Evolutionary conservation across 2,329 filamentous ascomycete genomes (phyloP).

Genomic region (Setomelanomma holmii): DNA sequence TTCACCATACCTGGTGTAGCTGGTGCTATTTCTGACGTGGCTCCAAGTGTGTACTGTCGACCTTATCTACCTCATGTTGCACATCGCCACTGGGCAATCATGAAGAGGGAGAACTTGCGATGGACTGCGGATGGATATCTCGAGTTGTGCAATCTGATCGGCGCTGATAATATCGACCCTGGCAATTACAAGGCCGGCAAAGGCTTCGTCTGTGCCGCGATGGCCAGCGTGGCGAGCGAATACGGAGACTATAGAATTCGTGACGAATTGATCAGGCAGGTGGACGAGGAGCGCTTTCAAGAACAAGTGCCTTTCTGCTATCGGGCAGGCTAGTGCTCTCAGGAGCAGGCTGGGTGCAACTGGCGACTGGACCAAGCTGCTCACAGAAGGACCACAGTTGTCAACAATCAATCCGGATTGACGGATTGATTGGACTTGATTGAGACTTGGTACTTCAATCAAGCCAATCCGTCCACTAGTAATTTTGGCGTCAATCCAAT

Average conservation of each 20-base stretch:
- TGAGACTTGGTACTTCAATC: not conserved
- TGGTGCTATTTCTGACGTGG: slow-evolving; percentile 17
- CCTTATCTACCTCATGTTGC: not conserved
- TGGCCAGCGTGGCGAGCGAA: slow-evolving; percentile 7
- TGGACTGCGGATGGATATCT: slow-evolving; percentile 11
- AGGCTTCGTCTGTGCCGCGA: slow-evolving; percentile 9
- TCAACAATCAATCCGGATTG: not conserved
- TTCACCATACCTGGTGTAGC: slow-evolving; percentile 26
- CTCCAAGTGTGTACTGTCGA: slow-evolving; percentile 1
- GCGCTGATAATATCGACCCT: slow-evolving; percentile 22
- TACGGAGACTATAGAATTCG: slow-evolving; percentile 12
- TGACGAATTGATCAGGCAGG: slow-evolving; percentile 14
- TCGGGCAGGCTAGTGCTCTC: slow-evolving; percentile 5
- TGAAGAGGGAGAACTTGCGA: not conserved
- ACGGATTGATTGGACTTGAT: not conserved
- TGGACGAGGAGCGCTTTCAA: slow-evolving; percentile 21
- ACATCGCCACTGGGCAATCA: not conserved
- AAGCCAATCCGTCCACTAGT: not conserved
- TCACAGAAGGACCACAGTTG: slow-evolving; percentile 13
- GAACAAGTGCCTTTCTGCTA: slow-evolving; percentile 15
- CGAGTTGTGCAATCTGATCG: slow-evolving; percentile 17
- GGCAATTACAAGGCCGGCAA: slow-evolving; percentile 24
- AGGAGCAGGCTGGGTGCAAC: slow-evolving; percentile 7
- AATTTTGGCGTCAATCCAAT: not conserved
- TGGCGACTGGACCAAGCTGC: slow-evolving; percentile 16